A percentile compares a stretch with the other conserved stretches of the same genome.
These are phyloP conservation scores for Selaginella moellendorffii DNA, from an alignment of 75 land plant genomes.

Conservation along the genomic window DNA sequence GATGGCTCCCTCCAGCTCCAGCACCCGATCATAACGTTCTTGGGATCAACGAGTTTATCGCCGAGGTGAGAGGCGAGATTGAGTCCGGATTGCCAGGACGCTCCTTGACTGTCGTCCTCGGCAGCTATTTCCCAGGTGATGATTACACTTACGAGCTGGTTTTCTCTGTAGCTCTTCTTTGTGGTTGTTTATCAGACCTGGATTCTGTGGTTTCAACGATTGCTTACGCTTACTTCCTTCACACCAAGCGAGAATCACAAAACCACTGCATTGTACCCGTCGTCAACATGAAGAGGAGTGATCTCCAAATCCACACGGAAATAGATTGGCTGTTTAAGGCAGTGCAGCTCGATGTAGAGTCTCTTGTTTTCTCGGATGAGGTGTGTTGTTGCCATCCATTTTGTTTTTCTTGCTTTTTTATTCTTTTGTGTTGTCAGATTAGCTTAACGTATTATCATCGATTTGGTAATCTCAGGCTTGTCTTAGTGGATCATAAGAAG, in stretches of 20 bases:
- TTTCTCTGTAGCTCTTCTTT: neutral
- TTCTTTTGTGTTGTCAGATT: conserved; percentile 19
- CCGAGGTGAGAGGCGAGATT: neutral
- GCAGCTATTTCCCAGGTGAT: neutral
- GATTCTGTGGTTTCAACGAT: neutral
- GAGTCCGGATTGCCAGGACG: neutral
- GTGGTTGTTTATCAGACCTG: neutral
- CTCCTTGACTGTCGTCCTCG: neutral
- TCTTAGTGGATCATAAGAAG: conserved; percentile 20
- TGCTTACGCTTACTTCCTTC: neutral
- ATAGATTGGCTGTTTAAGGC: neutral
- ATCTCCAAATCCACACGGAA: neutral
- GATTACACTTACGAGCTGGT: neutral
- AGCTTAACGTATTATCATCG: conserved; percentile 30
- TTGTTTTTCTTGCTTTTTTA: neutral
- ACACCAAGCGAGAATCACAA: neutral
- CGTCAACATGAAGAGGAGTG: neutral
- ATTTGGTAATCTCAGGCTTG: conserved; percentile 37
- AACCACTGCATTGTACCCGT: neutral
- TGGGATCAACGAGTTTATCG: neutral
- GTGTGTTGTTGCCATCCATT: neutral
- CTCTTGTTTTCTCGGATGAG: neutral
- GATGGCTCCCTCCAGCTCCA: neutral
- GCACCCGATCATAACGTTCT: neutral
- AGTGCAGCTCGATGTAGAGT: neutral